Base-by-base conservation (phyloP, 176 grass and related monocot species). In the Eleusine coracana region DNA sequence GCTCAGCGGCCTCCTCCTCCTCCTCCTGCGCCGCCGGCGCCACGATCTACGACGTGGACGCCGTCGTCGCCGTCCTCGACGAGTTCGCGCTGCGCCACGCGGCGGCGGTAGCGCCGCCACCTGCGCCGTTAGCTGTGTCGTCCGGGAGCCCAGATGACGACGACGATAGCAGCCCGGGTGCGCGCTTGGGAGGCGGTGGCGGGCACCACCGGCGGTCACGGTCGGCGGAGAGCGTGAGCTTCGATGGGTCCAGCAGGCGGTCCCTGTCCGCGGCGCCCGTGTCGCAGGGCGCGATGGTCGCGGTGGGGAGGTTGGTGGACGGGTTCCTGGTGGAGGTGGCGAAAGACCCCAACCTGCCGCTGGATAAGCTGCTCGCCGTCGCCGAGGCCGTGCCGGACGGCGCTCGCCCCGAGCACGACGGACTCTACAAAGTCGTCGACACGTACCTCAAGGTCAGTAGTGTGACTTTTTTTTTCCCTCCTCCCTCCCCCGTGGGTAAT, bases 391-490 rank as follows among this genome's bases (percentile, higher is more conserved):
- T 99, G 77, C 87, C 93, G 3, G 96, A 99, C 45, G 85, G 50
- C 44, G 87, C 89, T 1, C 82, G 96, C 34, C 80, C 82, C 2
- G 93, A 96, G 79, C 93, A 99, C 77, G 93, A 99, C 56, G 89
- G 89, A 54, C 83, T 99, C 74, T 99, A 99, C 93, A 85, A 88
- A 86, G 91, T 86, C 65, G 84, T 99, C 82, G 87, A 99, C 87
- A 90, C 85, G 71, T 99, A 94, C 88, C 93, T 99, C 61, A 87
- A 87, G 91, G 96, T 98, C 81, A 87, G 36, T 29, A 59, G 2
- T 59, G 9, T 10, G n/a, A 2, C 16, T 11, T 17, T 15, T 51
- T 15, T 46, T 20, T 63, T 58, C 58, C 1, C 5, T 42, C 40
- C 3, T 7, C 2, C 7, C 14, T 14, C 12, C 48, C 20, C 27